Percentiles rank a stretch among this genome's conserved stretches.
Evolutionary conservation across 257 asterid species (phyloP).

Genomic region (Apocynum venetum): DNA sequence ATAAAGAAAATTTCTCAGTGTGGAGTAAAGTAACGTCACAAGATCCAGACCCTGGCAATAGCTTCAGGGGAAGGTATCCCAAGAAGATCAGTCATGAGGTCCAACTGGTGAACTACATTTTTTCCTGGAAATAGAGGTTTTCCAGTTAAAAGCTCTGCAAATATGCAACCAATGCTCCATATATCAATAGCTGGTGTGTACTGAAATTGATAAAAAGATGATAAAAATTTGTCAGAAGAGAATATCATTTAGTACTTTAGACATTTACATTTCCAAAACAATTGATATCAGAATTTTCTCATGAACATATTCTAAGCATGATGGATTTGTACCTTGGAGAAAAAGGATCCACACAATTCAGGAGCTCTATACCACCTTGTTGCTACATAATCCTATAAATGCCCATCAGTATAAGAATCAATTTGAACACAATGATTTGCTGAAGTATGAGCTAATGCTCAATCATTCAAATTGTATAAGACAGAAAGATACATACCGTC

Average conservation of each 20-base stretch:
- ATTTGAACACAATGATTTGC: neutral
- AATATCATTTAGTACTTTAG: neutral
- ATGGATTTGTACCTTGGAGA: conserved; percentile 70
- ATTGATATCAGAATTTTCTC: neutral
- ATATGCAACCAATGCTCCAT: conserved; percentile 98
- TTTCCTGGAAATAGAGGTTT: conserved; percentile 95
- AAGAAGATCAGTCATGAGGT: conserved; percentile 84
- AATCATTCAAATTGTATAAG: neutral
- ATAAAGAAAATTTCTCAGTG: neutral
- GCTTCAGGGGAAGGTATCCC: conserved; percentile 94
- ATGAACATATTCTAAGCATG: conserved; percentile 2
- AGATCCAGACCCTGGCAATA: conserved; percentile 66
- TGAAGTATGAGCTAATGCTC: neutral
- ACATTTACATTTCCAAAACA: neutral
- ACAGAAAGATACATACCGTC: conserved; percentile 57
- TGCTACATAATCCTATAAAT: conserved; percentile 83
- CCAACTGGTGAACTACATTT: conserved; percentile 95
- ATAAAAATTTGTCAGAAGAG: conserved; percentile 17
- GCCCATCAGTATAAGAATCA: neutral
- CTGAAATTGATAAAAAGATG: conserved; percentile 32
- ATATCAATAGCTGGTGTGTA: conserved; percentile 97
- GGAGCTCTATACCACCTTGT: conserved; percentile 99
- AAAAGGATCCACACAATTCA: conserved; percentile 92
- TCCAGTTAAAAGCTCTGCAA: conserved; percentile 88
- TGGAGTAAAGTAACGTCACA: neutral